Base-by-base conservation (phyloP, 2,329 filamentous ascomycete species). In the Escovopsis sp. region DNA sequence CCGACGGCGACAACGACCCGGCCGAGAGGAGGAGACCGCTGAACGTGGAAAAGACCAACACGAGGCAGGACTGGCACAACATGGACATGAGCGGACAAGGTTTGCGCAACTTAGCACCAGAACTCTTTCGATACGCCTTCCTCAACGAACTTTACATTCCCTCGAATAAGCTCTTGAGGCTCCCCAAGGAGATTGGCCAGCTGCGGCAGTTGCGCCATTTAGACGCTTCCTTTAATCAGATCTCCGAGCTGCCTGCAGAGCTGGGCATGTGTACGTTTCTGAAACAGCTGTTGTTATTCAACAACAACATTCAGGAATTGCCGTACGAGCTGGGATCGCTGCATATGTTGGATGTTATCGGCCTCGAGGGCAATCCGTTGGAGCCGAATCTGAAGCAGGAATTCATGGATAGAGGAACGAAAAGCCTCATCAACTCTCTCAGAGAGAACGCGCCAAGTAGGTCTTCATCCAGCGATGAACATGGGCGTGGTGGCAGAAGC, bases 1-100 rank as follows among this genome's bases (percentile, higher is more conserved):
- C 66, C 3, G 55, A 62, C 17, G 61, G 62, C 33, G 71, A 76
- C 32, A 63, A 65, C 37, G 70, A 74, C 39, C 47, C 60, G 13
- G 68, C 68, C 33, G 71, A 76, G 46, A 63, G 69, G 46, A 66
- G 72, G 48, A 59, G 72, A 38, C 73, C 73, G 23, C 69, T 77
- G 47, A 79, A 79, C 48, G 65, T 81, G 37, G 72, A 81, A 40
- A 71, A 72, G 49, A 66, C 71, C 39, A 66, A 71, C 43, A 75
- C 76, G 48, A 66, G 79, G 43, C 81, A 94, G 56, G 80, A 87
- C 49, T 96, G 90, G 90, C 75, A 84, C 55, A 86, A 87, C 44
- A 67, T 98, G 47, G 90, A 98, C 57, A 79, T 96, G 54, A 90
- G 87, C 47, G 90, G 90, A n/a, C 90, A 96, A 61, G 88, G 88